Base-by-base conservation (phyloP, 257 asterid species). In the Oldenlandia corymbosa region DNA sequence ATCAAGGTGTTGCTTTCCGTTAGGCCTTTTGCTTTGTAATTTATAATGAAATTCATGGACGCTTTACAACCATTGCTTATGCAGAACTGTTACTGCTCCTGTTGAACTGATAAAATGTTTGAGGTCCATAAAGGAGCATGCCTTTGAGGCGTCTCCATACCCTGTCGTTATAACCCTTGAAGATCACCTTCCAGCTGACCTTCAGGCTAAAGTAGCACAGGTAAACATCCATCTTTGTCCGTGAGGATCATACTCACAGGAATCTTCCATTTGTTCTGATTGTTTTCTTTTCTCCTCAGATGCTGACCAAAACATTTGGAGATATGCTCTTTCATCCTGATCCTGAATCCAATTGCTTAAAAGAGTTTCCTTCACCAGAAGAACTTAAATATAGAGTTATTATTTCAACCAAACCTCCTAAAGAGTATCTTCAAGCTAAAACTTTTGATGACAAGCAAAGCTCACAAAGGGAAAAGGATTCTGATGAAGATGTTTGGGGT, bases 321-420 rank as follows among this genome's bases (percentile, higher is more conserved):
- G 80, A 85, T 53, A 77, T 76, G 84, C 88, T 90, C n/a, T 87
- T 79, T 79, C 66, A 30, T 68, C 90, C 95, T 16, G 83, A 83
- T 68, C 86, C 94, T 20, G 83, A 83, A 71, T 70, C 90, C 1
- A 94, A 80, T 37, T 68, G 80, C 74, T 75, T 90, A 41, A 65
- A 80, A 61, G 91, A 83, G 50, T 77, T 88, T 61, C 97, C 97
- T 67, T 85, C 94, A 9, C 97, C 97, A 2, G 91, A 90, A 62
- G 85, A 85, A 50, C 60, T 90, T 42, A 90, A 85, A 65, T 78
- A 85, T 60, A 85, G 84, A 32, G 57, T 90, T 54, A 77, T 90
- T n/a, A 72, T 90, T 73, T 90, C 97, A 65, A 90, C 97, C 31
- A 90, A 90, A 72, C 97, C 95, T 73, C 97, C 97, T 28, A 87